Evolutionary conservation across 2,329 filamentous ascomycete genomes (phyloP).

Genomic region (Aspergillus versicolor): DNA sequence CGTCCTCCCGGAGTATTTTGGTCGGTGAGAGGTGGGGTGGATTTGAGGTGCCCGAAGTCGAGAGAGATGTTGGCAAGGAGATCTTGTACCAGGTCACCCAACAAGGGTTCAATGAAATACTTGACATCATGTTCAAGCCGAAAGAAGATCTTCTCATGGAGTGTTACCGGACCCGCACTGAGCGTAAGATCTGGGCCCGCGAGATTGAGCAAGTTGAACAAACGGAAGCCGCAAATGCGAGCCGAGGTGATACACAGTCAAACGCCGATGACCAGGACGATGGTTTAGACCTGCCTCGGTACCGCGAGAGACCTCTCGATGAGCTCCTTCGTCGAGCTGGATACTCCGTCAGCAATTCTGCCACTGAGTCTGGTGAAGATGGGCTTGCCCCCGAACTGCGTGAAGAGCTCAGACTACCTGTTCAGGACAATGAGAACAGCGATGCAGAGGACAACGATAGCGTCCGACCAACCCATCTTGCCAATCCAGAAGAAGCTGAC

Average conservation of each 20-base stretch:
- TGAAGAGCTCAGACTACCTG: slow-evolving; percentile 17
- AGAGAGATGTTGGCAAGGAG: slow-evolving; percentile 80
- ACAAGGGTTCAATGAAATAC: slow-evolving; percentile 87
- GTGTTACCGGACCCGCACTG: slow-evolving; percentile 61
- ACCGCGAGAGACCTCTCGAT: slow-evolving; percentile 40
- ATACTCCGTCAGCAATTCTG: slow-evolving; percentile 33
- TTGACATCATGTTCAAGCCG: slow-evolving; percentile 80
- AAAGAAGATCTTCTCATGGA: slow-evolving; percentile 75
- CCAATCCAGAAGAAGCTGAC: slow-evolving; percentile 20
- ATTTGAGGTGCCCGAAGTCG: slow-evolving; percentile 75
- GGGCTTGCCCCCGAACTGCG: slow-evolving; percentile 24
- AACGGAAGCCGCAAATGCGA: slow-evolving; percentile 27
- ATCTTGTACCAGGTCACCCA: slow-evolving; percentile 89
- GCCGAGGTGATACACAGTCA: slow-evolving; percentile 2
- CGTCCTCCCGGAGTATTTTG: slow-evolving; percentile 69
- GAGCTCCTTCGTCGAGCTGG: slow-evolving; percentile 45
- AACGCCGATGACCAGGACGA: slow-evolving; percentile 29
- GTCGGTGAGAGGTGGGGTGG: slow-evolving; percentile 70
- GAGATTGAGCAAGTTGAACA: slow-evolving; percentile 42
- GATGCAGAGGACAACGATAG: slow-evolving; percentile 15
- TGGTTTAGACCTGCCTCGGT: slow-evolving; percentile 26
- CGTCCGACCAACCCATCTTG: slow-evolving; percentile 24
- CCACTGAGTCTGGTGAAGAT: slow-evolving; percentile 18
- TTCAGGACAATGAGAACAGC: slow-evolving; percentile 19
- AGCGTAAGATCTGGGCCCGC: slow-evolving; percentile 56